Conservation (phyloP, 495 filamentous ascomycete species). For the Tuber melanosporum region DNA sequence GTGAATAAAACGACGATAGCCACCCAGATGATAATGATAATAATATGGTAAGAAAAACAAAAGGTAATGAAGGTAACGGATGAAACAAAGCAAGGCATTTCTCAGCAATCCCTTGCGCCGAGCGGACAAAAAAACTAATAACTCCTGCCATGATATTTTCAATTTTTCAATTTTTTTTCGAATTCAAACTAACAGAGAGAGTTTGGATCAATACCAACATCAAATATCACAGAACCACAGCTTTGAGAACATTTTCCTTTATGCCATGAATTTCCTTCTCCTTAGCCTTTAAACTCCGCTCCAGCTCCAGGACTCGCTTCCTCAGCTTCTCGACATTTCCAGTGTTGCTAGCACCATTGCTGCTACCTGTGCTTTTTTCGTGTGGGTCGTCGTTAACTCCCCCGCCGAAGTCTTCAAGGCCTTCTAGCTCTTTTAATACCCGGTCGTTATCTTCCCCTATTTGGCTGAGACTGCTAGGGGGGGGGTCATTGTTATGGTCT, state of each 20-base stretch:
- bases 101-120: neutral
- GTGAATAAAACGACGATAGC: neutral
- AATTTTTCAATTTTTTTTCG: neutral
- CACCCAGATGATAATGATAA: neutral
- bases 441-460: slow-evolving; percentile 30
- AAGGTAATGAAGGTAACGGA: neutral
- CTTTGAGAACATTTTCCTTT: slow-evolving; percentile 35
- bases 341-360: slow-evolving; percentile 2
- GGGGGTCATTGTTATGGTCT: slow-evolving; percentile 20
- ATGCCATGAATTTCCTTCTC: slow-evolving; percentile 34
- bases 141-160: neutral
- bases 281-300: slow-evolving; percentile 32
- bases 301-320: slow-evolving; percentile 29
- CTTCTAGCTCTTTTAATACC: slow-evolving; percentile 28
- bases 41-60: neutral
- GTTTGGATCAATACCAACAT: neutral
- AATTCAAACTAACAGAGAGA: neutral
- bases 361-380: slow-evolving; percentile 8
- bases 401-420: slow-evolving; percentile 23
- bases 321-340: slow-evolving; percentile 32
- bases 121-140: neutral
- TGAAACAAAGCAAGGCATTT: neutral
- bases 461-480: slow-evolving; percentile 16
- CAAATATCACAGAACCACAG: slow-evolving; percentile 22
- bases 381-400: slow-evolving; percentile 5